Evolutionary conservation across 2,329 filamentous ascomycete genomes (phyloP), one percentile per base, ranked within the genome.

Genomic region (Phyllosticta capitalensis): DNA sequence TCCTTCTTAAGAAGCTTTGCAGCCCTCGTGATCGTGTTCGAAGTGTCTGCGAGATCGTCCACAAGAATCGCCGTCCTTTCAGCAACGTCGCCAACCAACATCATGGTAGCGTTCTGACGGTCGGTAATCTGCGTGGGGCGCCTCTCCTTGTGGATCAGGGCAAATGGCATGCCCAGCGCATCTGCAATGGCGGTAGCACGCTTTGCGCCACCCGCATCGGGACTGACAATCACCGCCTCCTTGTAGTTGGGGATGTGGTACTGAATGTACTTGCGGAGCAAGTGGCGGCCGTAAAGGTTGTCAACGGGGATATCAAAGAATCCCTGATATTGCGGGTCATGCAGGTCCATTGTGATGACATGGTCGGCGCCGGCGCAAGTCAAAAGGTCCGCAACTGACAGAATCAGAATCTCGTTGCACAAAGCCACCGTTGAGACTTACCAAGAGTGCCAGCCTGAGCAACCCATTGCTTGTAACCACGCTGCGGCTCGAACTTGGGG

Each of bases 251-350:
- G 87, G 62, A 96, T 94, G 67, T 90, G 84, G 69, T 88, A 85
- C 71, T 91, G 86, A 66, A 87, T 85, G 72, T 86, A 86, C 67
- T 81, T 83, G 69, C 83, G 82, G 60, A 86, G 78, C 55, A 92
- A 77, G 55, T 88, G 86, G 66, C 89, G 85, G 60, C 87, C 92
- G 76, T 97, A 97, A 19, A 99, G 81, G 72, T 99, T 99, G 77
- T 99, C 94, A 60, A 99, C 94, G 2, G 94, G 94, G 61, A 97
- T 96, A 70, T 99, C 92, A 71, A 99, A 97, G 80, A 96, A 99
- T 58, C 94, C 94, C 75, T 99, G 94, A 70, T 97, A 97, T 75
- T 99, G 91, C 50, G 90, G 89, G 73, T 96, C 92, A 72, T 94
- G 90, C 56, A 99, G 82, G 71, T 99, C 94, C 89, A 99, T 95